Percentiles rank a stretch among this genome's conserved stretches.
Evolutionary conservation across 2,329 filamentous ascomycete genomes (phyloP).

Genomic region (Neofusicoccum parvum): DNA sequence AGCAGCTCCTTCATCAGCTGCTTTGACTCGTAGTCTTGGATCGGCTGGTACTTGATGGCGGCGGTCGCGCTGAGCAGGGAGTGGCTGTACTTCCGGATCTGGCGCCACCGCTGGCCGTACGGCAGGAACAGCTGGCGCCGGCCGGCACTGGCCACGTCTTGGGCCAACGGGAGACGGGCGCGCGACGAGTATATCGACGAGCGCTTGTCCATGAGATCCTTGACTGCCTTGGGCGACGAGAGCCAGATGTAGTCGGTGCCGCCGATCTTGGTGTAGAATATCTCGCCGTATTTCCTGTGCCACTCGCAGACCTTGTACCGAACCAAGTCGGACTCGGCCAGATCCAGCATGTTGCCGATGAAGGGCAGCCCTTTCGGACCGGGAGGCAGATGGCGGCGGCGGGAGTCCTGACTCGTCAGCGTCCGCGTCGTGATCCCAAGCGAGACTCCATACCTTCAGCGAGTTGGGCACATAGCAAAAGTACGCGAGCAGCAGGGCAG

Average conservation of each 20-base stretch:
- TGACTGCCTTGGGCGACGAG: constrained; percentile 47
- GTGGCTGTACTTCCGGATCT: constrained; percentile 41
- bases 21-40: constrained; percentile 50
- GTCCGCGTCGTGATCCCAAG: background rate
- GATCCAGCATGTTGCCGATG: constrained; percentile 42
- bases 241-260: constrained; percentile 51
- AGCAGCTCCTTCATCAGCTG: constrained; percentile 47
- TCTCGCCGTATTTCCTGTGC: constrained; percentile 47
- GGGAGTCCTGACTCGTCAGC: constrained; percentile 29
- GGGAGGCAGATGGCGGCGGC: constrained; percentile 40
- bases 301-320: constrained; percentile 38
- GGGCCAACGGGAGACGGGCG: constrained; percentile 41
- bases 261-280: constrained; percentile 48
- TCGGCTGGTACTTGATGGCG: constrained; percentile 44
- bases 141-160: constrained; percentile 44
- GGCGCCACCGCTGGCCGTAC: constrained; percentile 46
- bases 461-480: constrained; percentile 35
- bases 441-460: constrained; percentile 28
- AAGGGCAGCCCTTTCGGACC: constrained; percentile 44
- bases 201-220: constrained; percentile 50
- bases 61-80: constrained; percentile 41
- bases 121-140: constrained; percentile 45
- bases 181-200: constrained; percentile 41
- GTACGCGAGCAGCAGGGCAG: constrained; percentile 30
- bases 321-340: constrained; percentile 37